phyloP scores from a whole-genome alignment of 164 flowering plant species.

The Tetracentron sinense region DNA sequence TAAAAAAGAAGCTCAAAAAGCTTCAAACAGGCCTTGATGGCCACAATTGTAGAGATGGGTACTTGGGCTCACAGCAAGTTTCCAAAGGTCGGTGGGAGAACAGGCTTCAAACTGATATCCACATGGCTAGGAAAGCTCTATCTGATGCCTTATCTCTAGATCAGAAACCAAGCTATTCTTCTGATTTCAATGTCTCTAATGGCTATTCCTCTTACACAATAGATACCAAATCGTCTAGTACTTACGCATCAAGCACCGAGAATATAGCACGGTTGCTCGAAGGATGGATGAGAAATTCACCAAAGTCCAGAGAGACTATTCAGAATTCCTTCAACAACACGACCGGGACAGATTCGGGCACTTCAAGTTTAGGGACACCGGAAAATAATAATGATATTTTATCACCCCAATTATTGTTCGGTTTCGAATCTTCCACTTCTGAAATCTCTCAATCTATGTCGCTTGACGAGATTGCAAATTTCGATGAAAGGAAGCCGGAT shows the following conservation, averaged over 20 bases:
- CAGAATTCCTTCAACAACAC: slow-evolving; percentile 9
- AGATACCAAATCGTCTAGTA: slow-evolving; percentile 12
- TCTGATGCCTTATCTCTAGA: slow-evolving; percentile 77
- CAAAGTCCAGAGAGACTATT: slow-evolving; percentile 24
- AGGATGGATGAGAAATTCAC: slow-evolving; percentile 53
- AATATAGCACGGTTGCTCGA: slow-evolving; percentile 67
- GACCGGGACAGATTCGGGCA: slow-evolving; percentile 18
- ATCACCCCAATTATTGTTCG: slow-evolving; percentile 39
- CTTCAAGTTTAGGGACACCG: slow-evolving; percentile 16
- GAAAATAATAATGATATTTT: slow-evolving; percentile 18
- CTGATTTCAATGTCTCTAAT: slow-evolving; percentile 11
- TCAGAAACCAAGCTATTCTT: slow-evolving; percentile 19
- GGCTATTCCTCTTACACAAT: background rate
- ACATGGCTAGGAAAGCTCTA: slow-evolving; percentile 73
- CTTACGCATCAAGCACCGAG: slow-evolving; percentile 71
- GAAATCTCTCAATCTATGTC: slow-evolving; percentile 44
- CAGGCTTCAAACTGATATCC: slow-evolving; percentile 86
- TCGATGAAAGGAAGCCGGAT: slow-evolving; percentile 43
- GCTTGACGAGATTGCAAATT: slow-evolving; percentile 1
- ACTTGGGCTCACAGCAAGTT: slow-evolving; percentile 23
- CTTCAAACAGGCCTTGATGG: slow-evolving; percentile 34
- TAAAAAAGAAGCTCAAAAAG: slow-evolving; percentile 73
- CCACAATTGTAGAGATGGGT: slow-evolving; percentile 23
- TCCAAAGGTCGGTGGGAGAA: slow-evolving; percentile 94
- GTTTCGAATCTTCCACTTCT: slow-evolving; percentile 49